Conservation (phyloP, 2,329 filamentous ascomycete species). For the Exophiala calicioides region DNA sequence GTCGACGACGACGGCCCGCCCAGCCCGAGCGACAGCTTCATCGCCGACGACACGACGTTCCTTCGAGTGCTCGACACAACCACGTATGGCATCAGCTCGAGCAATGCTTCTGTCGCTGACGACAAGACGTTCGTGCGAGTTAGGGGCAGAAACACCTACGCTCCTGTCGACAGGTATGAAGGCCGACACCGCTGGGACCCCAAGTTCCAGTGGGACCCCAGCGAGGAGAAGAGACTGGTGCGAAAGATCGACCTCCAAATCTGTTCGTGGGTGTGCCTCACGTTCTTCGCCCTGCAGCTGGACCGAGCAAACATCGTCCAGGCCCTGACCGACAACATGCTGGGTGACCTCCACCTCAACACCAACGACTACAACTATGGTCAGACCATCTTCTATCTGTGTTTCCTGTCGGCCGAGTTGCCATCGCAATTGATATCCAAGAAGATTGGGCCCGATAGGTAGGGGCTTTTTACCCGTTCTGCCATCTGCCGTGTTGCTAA, state of each 20-base stretch:
- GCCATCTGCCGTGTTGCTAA: too few relatives aligned
- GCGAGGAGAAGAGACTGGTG: slow-evolving; percentile 29
- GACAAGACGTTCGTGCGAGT: slow-evolving; percentile 16
- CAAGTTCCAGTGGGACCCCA: slow-evolving; percentile 22
- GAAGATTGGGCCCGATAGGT: slow-evolving; percentile 55
- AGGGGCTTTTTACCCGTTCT: too few relatives aligned
- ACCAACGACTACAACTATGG: slow-evolving; percentile 44
- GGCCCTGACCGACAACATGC: slow-evolving; percentile 59
- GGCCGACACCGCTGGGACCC: slow-evolving; percentile 52
- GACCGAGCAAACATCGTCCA: slow-evolving; percentile 61
- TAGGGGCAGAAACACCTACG: slow-evolving; percentile 10
- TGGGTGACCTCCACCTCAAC: slow-evolving; percentile 42
- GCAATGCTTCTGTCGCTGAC: slow-evolving; percentile 1
- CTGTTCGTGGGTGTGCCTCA: slow-evolving; percentile 45
- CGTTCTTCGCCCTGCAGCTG: slow-evolving; percentile 62
- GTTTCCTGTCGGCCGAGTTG: slow-evolving; percentile 55
- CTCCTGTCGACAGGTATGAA: slow-evolving; percentile 41
- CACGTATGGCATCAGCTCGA: background rate
- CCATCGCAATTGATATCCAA: slow-evolving; percentile 60
- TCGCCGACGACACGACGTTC: slow-evolving; percentile 12
- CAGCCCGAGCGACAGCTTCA: background rate
- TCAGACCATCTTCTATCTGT: slow-evolving; percentile 57
- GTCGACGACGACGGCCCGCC: background rate
- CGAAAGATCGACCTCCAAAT: slow-evolving; percentile 29
- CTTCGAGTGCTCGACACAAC: too few relatives aligned